phyloP scores from a whole-genome alignment of 164 flowering plant genomes.

The Umbellularia californica region DNA sequence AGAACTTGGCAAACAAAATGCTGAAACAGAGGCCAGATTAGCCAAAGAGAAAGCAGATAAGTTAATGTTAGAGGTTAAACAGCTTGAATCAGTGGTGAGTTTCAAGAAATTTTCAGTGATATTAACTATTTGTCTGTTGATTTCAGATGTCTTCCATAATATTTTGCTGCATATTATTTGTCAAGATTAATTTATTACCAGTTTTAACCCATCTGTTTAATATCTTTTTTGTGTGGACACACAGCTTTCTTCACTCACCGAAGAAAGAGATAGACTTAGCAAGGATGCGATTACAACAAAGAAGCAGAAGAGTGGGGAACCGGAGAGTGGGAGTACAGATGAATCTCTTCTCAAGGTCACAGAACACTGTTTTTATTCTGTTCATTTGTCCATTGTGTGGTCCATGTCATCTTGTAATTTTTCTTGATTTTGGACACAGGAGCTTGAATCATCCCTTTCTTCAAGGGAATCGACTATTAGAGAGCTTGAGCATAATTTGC shows the following conservation, averaged over 20 bases:
- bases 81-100: slow-evolving; percentile 62
- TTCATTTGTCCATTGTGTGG: not conserved
- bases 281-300: slow-evolving; percentile 39
- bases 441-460: slow-evolving; percentile 59
- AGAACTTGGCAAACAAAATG: slow-evolving; percentile 46
- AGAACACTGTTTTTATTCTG: not conserved
- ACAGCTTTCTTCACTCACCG: slow-evolving; percentile 62
- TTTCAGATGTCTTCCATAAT: not conserved
- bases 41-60: slow-evolving; percentile 59
- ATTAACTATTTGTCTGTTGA: not conserved
- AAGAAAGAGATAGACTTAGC: slow-evolving; percentile 67
- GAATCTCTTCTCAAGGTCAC: slow-evolving; percentile 50
- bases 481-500: slow-evolving; percentile 55
- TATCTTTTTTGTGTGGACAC: slow-evolving; percentile 10
- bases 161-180: not conserved
- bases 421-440: slow-evolving; percentile 39
- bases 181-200: not conserved
- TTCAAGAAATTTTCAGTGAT: not conserved
- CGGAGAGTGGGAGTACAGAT: slow-evolving; percentile 28
- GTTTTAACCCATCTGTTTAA: not conserved
- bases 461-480: slow-evolving; percentile 53
- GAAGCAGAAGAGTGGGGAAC: slow-evolving; percentile 40
- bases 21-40: slow-evolving; percentile 63
- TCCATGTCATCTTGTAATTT: not conserved
- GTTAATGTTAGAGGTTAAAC: slow-evolving; percentile 44